Evolutionary conservation across 148 eudicot species (phyloP).

Genomic region (Heliosperma pusillum): DNA sequence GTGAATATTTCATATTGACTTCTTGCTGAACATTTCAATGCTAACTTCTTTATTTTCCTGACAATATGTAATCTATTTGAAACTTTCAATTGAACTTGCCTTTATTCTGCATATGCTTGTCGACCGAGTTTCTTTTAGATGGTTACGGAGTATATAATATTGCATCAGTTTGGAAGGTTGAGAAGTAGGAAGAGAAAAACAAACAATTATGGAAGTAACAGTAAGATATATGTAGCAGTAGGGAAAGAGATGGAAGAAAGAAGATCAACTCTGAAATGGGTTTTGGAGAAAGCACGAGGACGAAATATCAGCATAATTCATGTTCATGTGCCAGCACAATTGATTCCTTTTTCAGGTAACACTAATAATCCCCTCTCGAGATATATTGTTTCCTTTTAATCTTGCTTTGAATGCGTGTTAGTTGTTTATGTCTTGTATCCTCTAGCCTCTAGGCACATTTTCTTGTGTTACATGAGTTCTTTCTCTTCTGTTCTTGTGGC

Average conservation of each 20-base stretch:
- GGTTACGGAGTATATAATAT: neutral
- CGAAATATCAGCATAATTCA: slow-evolving; percentile 28
- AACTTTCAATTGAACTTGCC: neutral
- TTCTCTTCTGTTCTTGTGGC: too few species aligned
- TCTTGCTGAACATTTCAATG: neutral
- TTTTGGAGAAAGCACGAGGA: slow-evolving; percentile 32
- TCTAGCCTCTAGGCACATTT: neutral
- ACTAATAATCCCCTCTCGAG: neutral
- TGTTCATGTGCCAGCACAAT: slow-evolving; percentile 43
- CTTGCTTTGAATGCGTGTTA: neutral
- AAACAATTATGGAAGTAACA: slow-evolving; percentile 28
- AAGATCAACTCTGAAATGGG: slow-evolving; percentile 28
- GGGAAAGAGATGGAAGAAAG: slow-evolving; percentile 31
- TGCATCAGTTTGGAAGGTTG: neutral
- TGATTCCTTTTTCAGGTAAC: slow-evolving; percentile 34
- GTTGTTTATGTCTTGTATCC: neutral
- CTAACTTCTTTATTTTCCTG: neutral
- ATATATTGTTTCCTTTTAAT: neutral
- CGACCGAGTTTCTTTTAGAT: neutral
- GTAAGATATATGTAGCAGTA: slow-evolving; percentile 40
- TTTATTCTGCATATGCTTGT: neutral
- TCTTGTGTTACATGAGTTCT: neutral
- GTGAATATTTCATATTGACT: neutral
- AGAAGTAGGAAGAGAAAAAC: neutral
- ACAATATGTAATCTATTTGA: neutral